Evolutionary conservation across 768 basidiomycete species (phyloP), one percentile per base, ranked within the genome.

Genomic region (Termitomyces heimii): DNA sequence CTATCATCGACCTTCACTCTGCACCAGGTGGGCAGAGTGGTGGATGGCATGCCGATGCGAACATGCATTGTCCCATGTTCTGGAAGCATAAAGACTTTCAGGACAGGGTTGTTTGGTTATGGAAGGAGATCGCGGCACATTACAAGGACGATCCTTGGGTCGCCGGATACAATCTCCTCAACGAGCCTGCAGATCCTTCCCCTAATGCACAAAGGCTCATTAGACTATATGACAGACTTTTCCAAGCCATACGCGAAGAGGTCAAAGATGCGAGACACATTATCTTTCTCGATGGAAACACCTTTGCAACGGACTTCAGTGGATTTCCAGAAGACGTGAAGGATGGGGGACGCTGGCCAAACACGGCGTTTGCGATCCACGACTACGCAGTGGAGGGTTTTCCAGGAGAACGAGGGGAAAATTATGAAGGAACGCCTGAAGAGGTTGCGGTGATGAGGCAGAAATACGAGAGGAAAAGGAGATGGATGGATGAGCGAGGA

Each of bases 11-110:
- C 65, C 72, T 92, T 49, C 92, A 94, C 70, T 79, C 90, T 35
- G 83, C 85, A 0, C 83, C 86, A 3, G 86, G 85, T 40, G 86
- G 87, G 0, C 86, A 88, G 70, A 86, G 86, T 67, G 79, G 78
- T 24, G 89, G 68, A 66, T 92, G 91, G 91, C 91, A 92, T 67
- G 75, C 79, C n/a, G 89, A 92, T 65, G 75, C 80, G 9, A 87
- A 85, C n/a, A 78, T 80, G 18, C 86, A 87, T 65, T 77, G 84
- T 35, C 83, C 84, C 40, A 80, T 80, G 65, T 84, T 92, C 74
- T 93, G 88, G 88, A 79, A 77, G 35, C 88, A 92, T 77, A 89
- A 83, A 62, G 89, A 92, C 68, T 88, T 91, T 76, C 90, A 92
- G 68, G 88, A 92, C 68, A 82, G 90, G 2, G 71, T 78, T 14